Evolutionary conservation across 768 basidiomycete genomes (phyloP), one percentile per base, ranked within the genome.

Genomic region (Coprinopsis cinerea): DNA sequence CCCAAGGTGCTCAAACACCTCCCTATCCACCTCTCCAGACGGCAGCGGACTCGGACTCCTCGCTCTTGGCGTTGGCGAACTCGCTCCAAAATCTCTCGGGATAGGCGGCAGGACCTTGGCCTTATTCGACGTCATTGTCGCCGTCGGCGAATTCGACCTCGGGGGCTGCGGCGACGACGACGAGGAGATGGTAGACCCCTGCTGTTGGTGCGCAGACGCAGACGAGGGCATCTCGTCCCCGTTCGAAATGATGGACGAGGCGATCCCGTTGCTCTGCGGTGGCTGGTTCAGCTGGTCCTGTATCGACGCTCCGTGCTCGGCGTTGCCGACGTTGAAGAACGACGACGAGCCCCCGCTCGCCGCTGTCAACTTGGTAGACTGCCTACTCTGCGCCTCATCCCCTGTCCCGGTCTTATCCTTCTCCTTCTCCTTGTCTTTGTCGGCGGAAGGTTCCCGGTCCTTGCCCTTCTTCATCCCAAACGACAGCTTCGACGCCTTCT

Each of bases 321-420:
- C 76, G 75, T 4, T 82, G 75, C 3, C 84, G 75, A 4, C 84
- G 59, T 90, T 89, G 73, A 91, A 89, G 70, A 92, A 90, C 2
- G 88, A 89, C 2, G 88, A 90, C 0, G 86, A 89, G 20, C 83
- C 84, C 47, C 82, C 82, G 61, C 84, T 88, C 3, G 81, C 85
- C n/a, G 82, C 69, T 47, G 75, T 79, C 51, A 87, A 63, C 4
- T 71, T 73, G 11, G 61, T 71, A 30, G 73, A 74, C 34, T 74
- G 72, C n/a, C n/a, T n/a, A n/a, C n/a, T n/a, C n/a, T n/a, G n/a
- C n/a, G n/a, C n/a, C n/a, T n/a, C n/a, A n/a, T n/a, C n/a, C 20
- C 73, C 66, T 30, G 66, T 59, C 4, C 66, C 59, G 17, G 63
- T 56, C 20, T 67, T 64, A 44, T 42, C 60, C 53, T 53, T 64